Evolutionary conservation across 2,329 filamentous ascomycete species (phyloP).

Genomic region (Hortaea sp.): DNA sequence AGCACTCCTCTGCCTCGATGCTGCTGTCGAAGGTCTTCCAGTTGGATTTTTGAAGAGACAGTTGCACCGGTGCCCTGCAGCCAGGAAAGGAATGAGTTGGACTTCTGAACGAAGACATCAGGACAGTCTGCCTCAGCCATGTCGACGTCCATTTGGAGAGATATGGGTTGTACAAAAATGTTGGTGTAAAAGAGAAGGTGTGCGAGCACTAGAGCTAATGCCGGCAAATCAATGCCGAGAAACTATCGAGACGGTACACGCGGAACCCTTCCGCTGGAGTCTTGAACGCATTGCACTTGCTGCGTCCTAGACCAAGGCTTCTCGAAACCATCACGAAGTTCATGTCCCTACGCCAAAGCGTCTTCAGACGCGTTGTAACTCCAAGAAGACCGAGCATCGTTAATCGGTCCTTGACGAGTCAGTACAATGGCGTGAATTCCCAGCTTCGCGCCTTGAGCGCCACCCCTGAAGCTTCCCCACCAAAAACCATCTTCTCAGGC

Average conservation of each 20-base stretch:
- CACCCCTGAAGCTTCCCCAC: slow-evolving; percentile 4
- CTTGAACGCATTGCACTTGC: too few relatives aligned
- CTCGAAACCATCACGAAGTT: neutral
- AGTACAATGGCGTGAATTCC: neutral
- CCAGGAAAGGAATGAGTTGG: slow-evolving; percentile 44
- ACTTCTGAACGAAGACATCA: neutral
- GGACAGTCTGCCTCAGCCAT: neutral
- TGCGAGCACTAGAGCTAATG: neutral
- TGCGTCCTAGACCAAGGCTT: too few relatives aligned
- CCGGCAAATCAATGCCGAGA: neutral
- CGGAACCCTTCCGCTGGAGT: neutral
- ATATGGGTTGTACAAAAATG: neutral
- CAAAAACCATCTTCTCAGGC: slow-evolving; percentile 74
- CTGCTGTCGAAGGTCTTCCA: slow-evolving; percentile 47
- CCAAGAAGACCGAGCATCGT: too few relatives aligned
- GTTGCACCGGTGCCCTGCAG: slow-evolving; percentile 43
- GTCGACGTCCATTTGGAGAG: neutral
- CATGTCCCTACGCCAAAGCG: neutral
- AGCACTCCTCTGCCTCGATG: slow-evolving; percentile 58
- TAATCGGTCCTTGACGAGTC: neutral
- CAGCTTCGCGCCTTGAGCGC: neutral
- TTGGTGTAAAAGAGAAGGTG: neutral
- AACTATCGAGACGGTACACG: neutral
- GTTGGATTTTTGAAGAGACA: slow-evolving; percentile 47
- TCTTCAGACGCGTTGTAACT: neutral